Evolutionary conservation across 1,139 yeast genomes (phyloP).

Genomic region (Sugiyamaella pinicola): DNA sequence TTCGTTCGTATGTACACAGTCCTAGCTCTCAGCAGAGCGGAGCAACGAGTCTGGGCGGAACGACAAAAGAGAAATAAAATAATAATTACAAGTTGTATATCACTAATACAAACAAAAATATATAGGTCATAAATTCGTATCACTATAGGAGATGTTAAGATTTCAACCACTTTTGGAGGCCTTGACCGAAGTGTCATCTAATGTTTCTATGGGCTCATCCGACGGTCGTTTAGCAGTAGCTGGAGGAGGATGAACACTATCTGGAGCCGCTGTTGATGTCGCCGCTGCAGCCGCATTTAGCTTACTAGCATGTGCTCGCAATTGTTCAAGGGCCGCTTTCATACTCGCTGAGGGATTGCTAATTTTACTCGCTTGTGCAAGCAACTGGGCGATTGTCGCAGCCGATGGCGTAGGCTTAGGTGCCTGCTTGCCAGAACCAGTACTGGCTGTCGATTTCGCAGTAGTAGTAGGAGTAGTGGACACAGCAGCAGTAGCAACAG

Average conservation of each 20-base stretch:
- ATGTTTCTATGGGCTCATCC: slow-evolving; percentile 24
- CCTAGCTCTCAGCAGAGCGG: too few species aligned
- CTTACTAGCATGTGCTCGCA: slow-evolving; percentile 40
- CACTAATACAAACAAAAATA: slow-evolving; percentile 16
- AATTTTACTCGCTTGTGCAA: slow-evolving; percentile 43
- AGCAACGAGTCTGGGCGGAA: too few species aligned
- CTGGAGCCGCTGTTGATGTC: slow-evolving; percentile 9
- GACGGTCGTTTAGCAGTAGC: slow-evolving; percentile 26
- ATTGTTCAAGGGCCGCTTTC: slow-evolving; percentile 41
- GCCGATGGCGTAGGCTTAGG: slow-evolving; percentile 24
- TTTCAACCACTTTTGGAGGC: slow-evolving; percentile 22
- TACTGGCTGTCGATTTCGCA: background rate
- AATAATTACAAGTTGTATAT: slow-evolving; percentile 15
- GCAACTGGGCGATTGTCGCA: slow-evolving; percentile 41
- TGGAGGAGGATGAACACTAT: slow-evolving; percentile 1
- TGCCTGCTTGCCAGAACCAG: too few species aligned
- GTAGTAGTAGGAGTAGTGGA: slow-evolving; percentile 21
- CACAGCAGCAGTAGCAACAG: slow-evolving; percentile 4
- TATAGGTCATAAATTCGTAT: slow-evolving; percentile 21
- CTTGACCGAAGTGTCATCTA: slow-evolving; percentile 27
- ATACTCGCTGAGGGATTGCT: slow-evolving; percentile 43
- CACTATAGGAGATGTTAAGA: slow-evolving; percentile 13
- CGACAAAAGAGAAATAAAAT: slow-evolving; percentile 1
- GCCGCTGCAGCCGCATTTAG: slow-evolving; percentile 26
- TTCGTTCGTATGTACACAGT: background rate